Evolutionary conservation across 106 monocot species (phyloP).

Genomic region (Dactylorhiza incarnata): DNA sequence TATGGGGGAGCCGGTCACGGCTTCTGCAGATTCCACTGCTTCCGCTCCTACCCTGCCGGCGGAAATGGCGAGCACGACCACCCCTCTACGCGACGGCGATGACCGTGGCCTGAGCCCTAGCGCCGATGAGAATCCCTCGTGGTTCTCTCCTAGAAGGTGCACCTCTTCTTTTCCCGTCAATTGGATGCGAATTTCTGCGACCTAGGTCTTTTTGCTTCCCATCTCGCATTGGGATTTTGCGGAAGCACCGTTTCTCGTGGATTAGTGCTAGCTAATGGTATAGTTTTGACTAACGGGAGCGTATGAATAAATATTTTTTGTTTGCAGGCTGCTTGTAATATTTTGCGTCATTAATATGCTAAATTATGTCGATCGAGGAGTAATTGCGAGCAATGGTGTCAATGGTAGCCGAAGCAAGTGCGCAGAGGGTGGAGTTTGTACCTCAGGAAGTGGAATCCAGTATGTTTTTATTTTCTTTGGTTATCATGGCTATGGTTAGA

Average conservation of each 20-base stretch:
- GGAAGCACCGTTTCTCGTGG: neutral
- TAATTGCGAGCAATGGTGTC: conserved; percentile 96
- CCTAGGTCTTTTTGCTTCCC: neutral
- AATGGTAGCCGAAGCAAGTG: conserved; percentile 68
- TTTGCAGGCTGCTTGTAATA: conserved; percentile 81
- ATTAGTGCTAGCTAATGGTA: neutral
- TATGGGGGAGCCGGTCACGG: neutral
- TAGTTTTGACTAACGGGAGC: neutral
- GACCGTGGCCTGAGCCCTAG: neutral
- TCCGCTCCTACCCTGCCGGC: neutral
- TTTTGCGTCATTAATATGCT: conserved; percentile 92
- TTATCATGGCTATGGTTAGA: neutral
- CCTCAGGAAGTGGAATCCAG: conserved; percentile 90
- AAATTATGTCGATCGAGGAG: conserved; percentile 93
- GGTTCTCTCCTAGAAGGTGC: conserved; percentile 10
- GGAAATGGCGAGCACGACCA: conserved; percentile 6
- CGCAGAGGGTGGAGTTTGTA: conserved; percentile 60
- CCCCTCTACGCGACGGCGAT: neutral
- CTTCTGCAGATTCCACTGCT: neutral
- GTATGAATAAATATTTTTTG: neutral
- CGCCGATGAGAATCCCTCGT: conserved; percentile 3
- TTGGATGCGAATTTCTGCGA: neutral
- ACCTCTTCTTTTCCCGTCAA: neutral
- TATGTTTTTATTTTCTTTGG: conserved; percentile 27
- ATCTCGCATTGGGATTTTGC: neutral